Conservation (phyloP, 176 grass and related monocot species). For the Melocanna baccifera region DNA sequence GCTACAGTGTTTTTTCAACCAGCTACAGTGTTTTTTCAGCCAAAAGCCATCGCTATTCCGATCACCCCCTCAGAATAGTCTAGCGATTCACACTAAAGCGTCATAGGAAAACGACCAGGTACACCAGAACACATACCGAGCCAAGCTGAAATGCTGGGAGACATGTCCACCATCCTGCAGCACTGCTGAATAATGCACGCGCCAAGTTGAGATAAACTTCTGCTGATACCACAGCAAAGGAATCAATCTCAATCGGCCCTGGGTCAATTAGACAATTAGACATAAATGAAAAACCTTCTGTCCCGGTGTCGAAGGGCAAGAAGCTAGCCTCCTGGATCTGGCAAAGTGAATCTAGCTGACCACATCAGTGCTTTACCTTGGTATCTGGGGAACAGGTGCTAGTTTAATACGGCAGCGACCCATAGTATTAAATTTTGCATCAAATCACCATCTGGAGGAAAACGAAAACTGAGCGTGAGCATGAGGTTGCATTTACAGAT, state of each 20-base stretch:
- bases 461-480: background rate
- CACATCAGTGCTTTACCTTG: slow-evolving; percentile 1
- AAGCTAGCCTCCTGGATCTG: slow-evolving; percentile 34
- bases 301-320: background rate
- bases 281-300: background rate
- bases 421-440: slow-evolving; percentile 2
- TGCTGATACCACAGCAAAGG: background rate
- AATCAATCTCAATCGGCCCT: background rate
- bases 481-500: background rate
- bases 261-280: too few species aligned
- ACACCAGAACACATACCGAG: slow-evolving; percentile 9
- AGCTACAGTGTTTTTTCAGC: too few species aligned
- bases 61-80: background rate
- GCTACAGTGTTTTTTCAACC: too few species aligned
- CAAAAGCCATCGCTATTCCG: too few species aligned
- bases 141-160: background rate
- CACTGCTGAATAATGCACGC: slow-evolving; percentile 2
- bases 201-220: background rate
- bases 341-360: slow-evolving; percentile 16
- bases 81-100: background rate
- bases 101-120: background rate
- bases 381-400: background rate
- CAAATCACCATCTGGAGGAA: background rate
- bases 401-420: slow-evolving; percentile 10
- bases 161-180: slow-evolving; percentile 15